Evolutionary conservation across 2,329 filamentous ascomycete genomes (phyloP).

Genomic region (Beauveria scarabaeidicola): DNA sequence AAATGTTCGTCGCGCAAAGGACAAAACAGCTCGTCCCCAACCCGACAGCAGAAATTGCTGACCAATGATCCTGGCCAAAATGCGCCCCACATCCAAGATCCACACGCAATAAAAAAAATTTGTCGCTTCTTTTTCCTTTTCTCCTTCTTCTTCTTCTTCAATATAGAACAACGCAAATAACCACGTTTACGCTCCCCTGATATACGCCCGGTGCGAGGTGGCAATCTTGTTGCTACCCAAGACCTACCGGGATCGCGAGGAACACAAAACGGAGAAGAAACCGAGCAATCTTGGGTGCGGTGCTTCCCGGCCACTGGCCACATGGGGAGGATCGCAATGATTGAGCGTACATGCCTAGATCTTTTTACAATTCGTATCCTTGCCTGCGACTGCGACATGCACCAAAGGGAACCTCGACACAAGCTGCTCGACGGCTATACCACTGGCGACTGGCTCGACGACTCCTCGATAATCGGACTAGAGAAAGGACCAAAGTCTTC

Average conservation of each 20-base stretch:
- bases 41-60: neutral
- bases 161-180: constrained; percentile 41
- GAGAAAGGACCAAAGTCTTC: too few species aligned
- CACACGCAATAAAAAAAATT: constrained; percentile 7
- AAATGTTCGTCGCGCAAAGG: too few species aligned
- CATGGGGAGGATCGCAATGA: constrained; percentile 51
- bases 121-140: constrained; percentile 14
- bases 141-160: constrained; percentile 21
- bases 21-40: neutral
- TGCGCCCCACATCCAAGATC: neutral
- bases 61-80: neutral
- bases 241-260: constrained; percentile 37
- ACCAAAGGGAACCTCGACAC: neutral
- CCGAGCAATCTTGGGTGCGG: constrained; percentile 53
- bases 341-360: constrained; percentile 42
- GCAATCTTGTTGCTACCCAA: constrained; percentile 32
- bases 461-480: too few species aligned
- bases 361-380: neutral
- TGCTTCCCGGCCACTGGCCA: constrained; percentile 38
- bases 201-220: constrained; percentile 38
- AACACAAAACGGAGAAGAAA: constrained; percentile 45
- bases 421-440: neutral
- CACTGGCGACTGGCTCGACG: neutral
- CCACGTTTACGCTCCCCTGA: constrained; percentile 33
- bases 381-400: neutral